Conservation (phyloP, 768 basidiomycete genomes). For the Kwoniella botswanensis region DNA sequence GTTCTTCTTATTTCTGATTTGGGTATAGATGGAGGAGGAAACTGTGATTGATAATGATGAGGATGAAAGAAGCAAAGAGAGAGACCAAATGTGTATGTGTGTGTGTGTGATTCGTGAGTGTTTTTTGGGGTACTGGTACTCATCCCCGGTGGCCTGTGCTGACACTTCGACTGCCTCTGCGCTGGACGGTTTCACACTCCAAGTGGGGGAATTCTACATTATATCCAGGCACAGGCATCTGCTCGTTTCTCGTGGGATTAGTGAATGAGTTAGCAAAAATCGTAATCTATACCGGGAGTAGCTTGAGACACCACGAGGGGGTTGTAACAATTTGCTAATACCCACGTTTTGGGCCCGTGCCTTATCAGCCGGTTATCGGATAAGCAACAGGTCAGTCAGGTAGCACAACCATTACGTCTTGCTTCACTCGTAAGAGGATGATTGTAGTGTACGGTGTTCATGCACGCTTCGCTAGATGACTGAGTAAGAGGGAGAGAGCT, state of each 20-base stretch:
- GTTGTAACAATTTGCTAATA: not conserved
- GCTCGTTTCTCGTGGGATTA: too few species aligned
- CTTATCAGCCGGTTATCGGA: slow-evolving; percentile 7
- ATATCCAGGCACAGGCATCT: not conserved
- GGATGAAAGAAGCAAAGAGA: not conserved
- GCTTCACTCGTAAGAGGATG: too few species aligned
- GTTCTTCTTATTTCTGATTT: not conserved
- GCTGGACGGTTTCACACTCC: not conserved
- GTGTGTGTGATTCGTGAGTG: not conserved
- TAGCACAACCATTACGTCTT: too few species aligned
- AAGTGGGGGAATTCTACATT: not conserved
- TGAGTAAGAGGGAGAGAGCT: too few species aligned
- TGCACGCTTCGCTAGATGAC: too few species aligned
- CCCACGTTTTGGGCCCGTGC: not conserved
- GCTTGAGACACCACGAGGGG: not conserved
- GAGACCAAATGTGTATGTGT: not conserved
- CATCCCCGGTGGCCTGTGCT: not conserved
- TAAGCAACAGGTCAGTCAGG: not conserved
- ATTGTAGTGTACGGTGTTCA: too few species aligned
- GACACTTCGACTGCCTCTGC: not conserved
- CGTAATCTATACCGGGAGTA: not conserved
- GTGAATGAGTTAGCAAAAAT: not conserved
- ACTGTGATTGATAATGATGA: not conserved
- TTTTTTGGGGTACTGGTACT: not conserved
- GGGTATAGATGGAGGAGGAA: not conserved